These are phyloP conservation scores for Perkinsus marinus DNA, from an alignment of 169 alveolate genomes.

Conservation along the genomic window DNA sequence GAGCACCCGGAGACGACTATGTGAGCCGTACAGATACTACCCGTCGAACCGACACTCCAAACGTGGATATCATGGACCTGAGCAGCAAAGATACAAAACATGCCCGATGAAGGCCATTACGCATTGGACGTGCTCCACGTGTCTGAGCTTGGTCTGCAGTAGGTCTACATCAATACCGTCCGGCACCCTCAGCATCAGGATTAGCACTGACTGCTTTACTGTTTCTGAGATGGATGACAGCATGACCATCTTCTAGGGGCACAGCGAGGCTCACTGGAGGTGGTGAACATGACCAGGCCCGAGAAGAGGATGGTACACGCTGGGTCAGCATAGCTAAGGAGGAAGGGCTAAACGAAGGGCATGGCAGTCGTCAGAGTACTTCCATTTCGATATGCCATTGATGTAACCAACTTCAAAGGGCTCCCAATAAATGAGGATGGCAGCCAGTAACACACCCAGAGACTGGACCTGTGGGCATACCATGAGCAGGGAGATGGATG, in stretches of 20 bases:
- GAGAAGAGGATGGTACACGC: slow-evolving; percentile 71
- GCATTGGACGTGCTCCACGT: background rate
- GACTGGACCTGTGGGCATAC: slow-evolving; percentile 30
- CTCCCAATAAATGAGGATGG: slow-evolving; percentile 36
- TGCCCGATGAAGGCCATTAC: background rate
- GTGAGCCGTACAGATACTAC: background rate
- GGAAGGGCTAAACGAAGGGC: background rate
- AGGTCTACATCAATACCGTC: background rate
- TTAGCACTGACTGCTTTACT: background rate
- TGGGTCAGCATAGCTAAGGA: slow-evolving; percentile 45
- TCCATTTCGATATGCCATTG: slow-evolving; percentile 11
- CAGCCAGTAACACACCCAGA: slow-evolving; percentile 72
- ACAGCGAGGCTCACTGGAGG: slow-evolving; percentile 38
- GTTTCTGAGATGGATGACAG: background rate
- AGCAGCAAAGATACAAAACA: background rate
- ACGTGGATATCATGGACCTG: background rate
- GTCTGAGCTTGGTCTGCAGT: background rate
- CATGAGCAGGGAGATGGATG: background rate
- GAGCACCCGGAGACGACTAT: background rate
- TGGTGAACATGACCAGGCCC: slow-evolving; percentile 60
- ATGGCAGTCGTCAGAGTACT: slow-evolving; percentile 19
- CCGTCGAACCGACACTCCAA: background rate
- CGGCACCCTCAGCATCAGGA: background rate
- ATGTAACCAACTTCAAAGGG: slow-evolving; percentile 15
- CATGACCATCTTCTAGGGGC: background rate